phyloP scores from a whole-genome alignment of 164 flowering plant species.

The Houttuynia cordata region DNA sequence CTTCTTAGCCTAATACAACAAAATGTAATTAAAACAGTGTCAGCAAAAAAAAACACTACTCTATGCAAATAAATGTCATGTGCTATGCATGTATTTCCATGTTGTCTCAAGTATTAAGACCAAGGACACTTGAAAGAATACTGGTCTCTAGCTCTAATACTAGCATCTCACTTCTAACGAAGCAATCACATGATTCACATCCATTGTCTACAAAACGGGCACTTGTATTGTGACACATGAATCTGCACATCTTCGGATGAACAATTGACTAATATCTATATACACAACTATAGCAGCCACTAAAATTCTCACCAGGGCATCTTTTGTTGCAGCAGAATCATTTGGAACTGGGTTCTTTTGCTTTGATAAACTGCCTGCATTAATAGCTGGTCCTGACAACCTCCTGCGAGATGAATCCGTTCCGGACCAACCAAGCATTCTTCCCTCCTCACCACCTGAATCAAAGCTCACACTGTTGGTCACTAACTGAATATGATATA shows the following conservation, averaged over 20 bases:
- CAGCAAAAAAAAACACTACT: no score
- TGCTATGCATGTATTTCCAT: no score
- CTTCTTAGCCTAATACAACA: no score
- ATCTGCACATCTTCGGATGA: background rate
- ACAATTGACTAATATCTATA: background rate
- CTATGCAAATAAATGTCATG: no score
- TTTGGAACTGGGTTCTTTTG: constrained; percentile 56
- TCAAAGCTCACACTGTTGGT: background rate
- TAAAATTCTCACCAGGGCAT: constrained; percentile 32
- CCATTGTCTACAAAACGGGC: background rate
- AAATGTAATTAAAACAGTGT: no score
- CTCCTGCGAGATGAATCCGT: constrained; percentile 53
- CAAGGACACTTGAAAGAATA: no score
- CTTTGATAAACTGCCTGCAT: constrained; percentile 46
- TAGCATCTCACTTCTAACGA: background rate
- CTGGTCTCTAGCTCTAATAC: no score
- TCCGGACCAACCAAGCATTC: constrained; percentile 34
- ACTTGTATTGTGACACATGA: background rate
- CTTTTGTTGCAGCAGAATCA: constrained; percentile 45
- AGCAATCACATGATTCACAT: no score
- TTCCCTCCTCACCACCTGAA: constrained; percentile 57
- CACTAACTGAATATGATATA: background rate
- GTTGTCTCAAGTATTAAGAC: no score
- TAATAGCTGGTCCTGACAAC: constrained; percentile 35
- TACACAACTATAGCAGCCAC: background rate